These are phyloP conservation scores for Tuctoria greenei DNA, from an alignment of 176 grass and related monocot species.

Conservation along the genomic window DNA sequence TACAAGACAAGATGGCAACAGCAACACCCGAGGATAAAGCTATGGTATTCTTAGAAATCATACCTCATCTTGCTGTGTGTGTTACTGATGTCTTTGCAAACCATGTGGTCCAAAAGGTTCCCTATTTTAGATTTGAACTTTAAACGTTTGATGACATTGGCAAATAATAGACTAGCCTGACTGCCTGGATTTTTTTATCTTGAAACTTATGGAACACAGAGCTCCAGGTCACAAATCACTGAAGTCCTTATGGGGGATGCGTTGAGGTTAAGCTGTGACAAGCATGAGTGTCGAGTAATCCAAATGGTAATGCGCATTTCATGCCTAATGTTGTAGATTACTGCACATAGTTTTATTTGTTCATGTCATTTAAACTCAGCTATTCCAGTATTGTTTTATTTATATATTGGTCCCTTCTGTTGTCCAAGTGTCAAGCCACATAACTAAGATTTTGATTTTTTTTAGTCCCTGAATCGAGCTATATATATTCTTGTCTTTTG, in stretches of 20 bases:
- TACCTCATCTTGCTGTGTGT: conserved; percentile 13
- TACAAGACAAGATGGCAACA: conserved; percentile 45
- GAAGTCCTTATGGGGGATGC: not conserved
- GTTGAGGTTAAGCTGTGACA: conserved; percentile 32
- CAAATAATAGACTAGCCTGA: not conserved
- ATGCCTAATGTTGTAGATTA: not conserved
- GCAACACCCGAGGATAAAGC: conserved; percentile 31
- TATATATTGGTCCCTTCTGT: not conserved
- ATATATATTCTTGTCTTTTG: not conserved
- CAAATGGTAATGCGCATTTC: conserved; percentile 30
- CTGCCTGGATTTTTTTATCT: not conserved
- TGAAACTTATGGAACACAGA: conserved; percentile 7
- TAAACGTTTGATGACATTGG: too few species aligned
- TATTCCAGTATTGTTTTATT: not conserved
- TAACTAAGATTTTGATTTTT: not conserved
- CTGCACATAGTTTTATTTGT: not conserved
- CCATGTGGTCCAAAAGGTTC: conserved; percentile 18
- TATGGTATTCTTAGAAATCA: conserved; percentile 31
- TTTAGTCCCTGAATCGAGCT: too few species aligned
- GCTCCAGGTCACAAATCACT: not conserved
- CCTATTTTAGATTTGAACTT: not conserved
- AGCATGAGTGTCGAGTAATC: conserved; percentile 43
- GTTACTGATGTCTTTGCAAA: conserved; percentile 45
- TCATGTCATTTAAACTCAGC: not conserved
- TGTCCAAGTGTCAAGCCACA: not conserved